phyloP scores from a whole-genome alignment of 164 flowering plant species.

The Annona cherimola region DNA sequence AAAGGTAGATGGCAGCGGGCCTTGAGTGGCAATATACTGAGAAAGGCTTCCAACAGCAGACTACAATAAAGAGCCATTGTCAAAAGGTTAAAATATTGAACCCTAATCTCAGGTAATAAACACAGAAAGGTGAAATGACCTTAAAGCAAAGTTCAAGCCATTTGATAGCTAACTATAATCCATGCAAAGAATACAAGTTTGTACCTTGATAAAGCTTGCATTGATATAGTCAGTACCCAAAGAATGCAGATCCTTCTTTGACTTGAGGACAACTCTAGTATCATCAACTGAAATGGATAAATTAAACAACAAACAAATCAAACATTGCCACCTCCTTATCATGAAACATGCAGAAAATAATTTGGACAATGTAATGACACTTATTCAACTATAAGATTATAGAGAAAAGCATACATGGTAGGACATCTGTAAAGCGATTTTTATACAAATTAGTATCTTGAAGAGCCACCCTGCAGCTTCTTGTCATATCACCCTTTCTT shows the following conservation, averaged over 20 bases:
- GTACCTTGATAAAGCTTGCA: slow-evolving; percentile 74
- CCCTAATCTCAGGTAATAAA: background rate
- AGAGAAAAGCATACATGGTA: slow-evolving; percentile 52
- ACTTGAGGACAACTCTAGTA: slow-evolving; percentile 58
- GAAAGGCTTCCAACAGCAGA: slow-evolving; percentile 44
- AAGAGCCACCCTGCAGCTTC: slow-evolving; percentile 59
- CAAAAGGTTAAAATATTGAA: slow-evolving; percentile 6
- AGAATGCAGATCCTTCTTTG: slow-evolving; percentile 43
- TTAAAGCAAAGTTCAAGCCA: background rate
- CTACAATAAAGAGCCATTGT: slow-evolving; percentile 36
- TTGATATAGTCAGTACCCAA: slow-evolving; percentile 63
- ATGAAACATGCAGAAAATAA: background rate
- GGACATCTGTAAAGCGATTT: slow-evolving; percentile 69
- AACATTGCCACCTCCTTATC: background rate
- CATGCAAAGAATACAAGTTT: background rate
- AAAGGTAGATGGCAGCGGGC: slow-evolving; percentile 87
- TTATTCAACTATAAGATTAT: background rate
- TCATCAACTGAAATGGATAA: slow-evolving; percentile 53
- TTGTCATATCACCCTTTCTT: slow-evolving; percentile 39
- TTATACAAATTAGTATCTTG: slow-evolving; percentile 48
- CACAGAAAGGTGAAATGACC: background rate
- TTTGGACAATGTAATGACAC: too few species aligned
- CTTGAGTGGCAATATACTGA: slow-evolving; percentile 92
- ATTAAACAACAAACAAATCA: slow-evolving; percentile 2
- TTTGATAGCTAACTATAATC: background rate